phyloP scores from a whole-genome alignment of 2,329 filamentous ascomycete genomes.

The Diplodia sapinea region DNA sequence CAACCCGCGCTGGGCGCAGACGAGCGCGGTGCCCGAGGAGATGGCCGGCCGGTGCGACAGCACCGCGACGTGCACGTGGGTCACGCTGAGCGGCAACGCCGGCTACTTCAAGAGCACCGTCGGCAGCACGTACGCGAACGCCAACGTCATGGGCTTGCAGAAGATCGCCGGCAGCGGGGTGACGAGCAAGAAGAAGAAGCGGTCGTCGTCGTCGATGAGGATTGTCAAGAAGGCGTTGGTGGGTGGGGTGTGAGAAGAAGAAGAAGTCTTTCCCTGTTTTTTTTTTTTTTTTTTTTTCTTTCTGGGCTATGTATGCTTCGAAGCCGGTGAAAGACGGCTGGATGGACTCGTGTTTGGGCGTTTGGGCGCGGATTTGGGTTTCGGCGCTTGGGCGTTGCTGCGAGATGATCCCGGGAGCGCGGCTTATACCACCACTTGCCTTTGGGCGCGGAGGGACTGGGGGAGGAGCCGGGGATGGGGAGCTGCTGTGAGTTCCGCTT shows the following conservation, averaged over 20 bases:
- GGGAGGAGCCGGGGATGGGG: background rate
- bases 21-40: conserved; percentile 6
- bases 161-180: background rate
- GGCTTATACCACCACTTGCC: too few relatives aligned
- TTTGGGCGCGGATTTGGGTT: background rate
- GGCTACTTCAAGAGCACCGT: conserved; percentile 9
- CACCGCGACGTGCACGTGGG: conserved; percentile 1
- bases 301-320: background rate
- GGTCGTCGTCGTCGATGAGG: background rate
- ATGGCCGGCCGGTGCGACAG: conserved; percentile 6
- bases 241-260: background rate
- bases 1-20: conserved; percentile 19
- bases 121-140: background rate
- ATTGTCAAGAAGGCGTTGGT: background rate
- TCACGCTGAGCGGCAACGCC: conserved; percentile 4
- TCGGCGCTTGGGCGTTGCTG: background rate
- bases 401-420: conserved; percentile 12
- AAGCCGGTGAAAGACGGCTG: background rate
- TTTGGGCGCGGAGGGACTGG: background rate
- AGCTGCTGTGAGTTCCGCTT: background rate
- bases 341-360: conserved; percentile 15
- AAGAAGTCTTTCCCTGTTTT: background rate
- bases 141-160: conserved; percentile 1
- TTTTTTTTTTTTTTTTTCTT: background rate
- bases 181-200: background rate